Evolutionary conservation across 345 rosid genomes (phyloP).

Genomic region (Corchorus capsularis): DNA sequence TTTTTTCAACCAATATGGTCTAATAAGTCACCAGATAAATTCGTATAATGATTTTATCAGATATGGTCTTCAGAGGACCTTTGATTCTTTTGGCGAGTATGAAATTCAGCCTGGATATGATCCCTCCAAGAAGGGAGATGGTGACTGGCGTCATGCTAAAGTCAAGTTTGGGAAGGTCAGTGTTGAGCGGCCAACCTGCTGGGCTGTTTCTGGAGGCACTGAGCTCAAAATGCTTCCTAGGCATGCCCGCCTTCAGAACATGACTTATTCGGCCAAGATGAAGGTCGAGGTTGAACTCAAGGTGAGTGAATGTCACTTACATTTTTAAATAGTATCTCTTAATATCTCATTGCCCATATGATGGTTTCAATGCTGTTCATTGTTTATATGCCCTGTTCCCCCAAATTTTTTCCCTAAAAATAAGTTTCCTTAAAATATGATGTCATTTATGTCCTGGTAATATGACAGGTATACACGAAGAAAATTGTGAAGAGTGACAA

Average conservation of each 20-base stretch:
- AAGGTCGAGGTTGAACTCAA: constrained; percentile 62
- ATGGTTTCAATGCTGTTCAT: neutral
- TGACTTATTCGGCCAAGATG: constrained; percentile 80
- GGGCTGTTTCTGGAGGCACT: constrained; percentile 35
- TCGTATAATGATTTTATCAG: constrained; percentile 70
- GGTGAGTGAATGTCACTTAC: constrained; percentile 40
- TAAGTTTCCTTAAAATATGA: neutral
- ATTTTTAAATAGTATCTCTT: neutral
- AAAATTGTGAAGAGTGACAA: constrained; percentile 61
- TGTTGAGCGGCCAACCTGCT: constrained; percentile 58
- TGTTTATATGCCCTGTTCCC: neutral
- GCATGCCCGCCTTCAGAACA: constrained; percentile 89
- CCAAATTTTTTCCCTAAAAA: neutral
- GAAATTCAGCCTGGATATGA: constrained; percentile 69
- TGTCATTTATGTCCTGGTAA: constrained; percentile 20
- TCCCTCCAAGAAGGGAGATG: constrained; percentile 67
- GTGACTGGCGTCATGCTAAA: constrained; percentile 58
- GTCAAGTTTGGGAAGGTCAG: constrained; percentile 67
- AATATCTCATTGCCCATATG: neutral
- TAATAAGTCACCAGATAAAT: constrained; percentile 84
- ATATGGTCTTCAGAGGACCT: constrained; percentile 61
- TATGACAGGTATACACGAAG: constrained; percentile 54
- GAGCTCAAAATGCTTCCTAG: constrained; percentile 62
- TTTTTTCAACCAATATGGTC: constrained; percentile 70
- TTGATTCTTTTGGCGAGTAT: constrained; percentile 69